phyloP scores from a whole-genome alignment of 805 yeast genomes.

The Saccharomyces eubayanus region DNA sequence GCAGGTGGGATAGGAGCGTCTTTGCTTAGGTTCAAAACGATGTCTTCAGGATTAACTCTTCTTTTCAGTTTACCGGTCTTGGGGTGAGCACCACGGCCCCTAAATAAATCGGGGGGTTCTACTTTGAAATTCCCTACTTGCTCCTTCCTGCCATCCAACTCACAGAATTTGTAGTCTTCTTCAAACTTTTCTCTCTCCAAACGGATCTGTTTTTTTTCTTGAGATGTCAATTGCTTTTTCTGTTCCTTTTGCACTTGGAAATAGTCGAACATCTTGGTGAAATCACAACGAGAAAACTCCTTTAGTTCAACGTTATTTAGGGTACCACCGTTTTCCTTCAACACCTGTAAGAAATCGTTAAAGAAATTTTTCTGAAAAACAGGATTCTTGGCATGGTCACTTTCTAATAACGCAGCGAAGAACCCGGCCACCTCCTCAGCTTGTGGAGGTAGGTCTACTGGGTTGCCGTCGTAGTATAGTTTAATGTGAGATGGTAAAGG shows the following conservation, averaged over 20 bases:
- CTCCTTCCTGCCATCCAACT: constrained; percentile 79
- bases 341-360: constrained; percentile 59
- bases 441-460: constrained; percentile 62
- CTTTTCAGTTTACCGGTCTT: constrained; percentile 86
- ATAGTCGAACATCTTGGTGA: constrained; percentile 60
- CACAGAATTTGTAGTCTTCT: constrained; percentile 73
- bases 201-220: constrained; percentile 69
- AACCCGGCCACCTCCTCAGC: constrained; percentile 98
- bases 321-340: constrained; percentile 65
- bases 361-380: constrained; percentile 84
- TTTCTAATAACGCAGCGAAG: constrained; percentile 77
- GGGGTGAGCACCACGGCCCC: constrained; percentile 97
- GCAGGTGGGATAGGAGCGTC: constrained; percentile 69
- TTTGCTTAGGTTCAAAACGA: constrained; percentile 71
- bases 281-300: constrained; percentile 66
- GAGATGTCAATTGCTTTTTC: constrained; percentile 57
- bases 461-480: constrained; percentile 64
- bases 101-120: constrained; percentile 92
- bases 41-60: constrained; percentile 83
- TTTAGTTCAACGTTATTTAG: constrained; percentile 38
- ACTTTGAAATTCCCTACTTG: constrained; percentile 89
- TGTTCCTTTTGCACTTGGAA: constrained; percentile 64
- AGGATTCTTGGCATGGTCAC: constrained; percentile 84
- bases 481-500: constrained; percentile 74
- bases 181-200: constrained; percentile 67